Conservation (phyloP, 805 yeast species). For the Saccharomycopsis fibuligera region DNA sequence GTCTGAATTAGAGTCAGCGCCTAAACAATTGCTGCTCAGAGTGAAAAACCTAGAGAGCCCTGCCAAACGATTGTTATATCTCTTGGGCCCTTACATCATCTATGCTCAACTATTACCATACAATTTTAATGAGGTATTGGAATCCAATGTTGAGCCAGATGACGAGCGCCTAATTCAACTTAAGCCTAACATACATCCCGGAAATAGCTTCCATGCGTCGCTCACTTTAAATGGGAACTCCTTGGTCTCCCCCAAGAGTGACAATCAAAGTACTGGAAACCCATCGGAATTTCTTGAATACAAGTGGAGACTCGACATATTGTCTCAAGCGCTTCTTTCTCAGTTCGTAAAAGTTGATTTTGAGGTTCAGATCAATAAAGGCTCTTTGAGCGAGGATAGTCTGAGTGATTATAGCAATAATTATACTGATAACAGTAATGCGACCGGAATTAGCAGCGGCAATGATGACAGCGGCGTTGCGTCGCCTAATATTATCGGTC, state of each 20-base stretch:
- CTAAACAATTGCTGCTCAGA: constrained; percentile 31
- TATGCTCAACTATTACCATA: constrained; percentile 75
- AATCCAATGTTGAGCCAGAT: constrained; percentile 33
- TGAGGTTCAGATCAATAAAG: constrained; percentile 48
- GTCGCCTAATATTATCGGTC: no score
- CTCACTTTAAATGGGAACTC: constrained; percentile 45
- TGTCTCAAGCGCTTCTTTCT: constrained; percentile 73
- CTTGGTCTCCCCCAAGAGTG: constrained; percentile 29
- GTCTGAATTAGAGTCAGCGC: constrained; percentile 3
- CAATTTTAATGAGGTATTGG: constrained; percentile 49
- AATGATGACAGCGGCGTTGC: neutral
- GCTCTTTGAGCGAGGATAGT: no score
- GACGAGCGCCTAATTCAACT: constrained; percentile 35
- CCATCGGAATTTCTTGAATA: neutral
- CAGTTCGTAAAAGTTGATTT: constrained; percentile 62
- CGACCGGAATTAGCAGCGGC: neutral
- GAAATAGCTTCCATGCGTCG: constrained; percentile 55
- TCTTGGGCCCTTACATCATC: constrained; percentile 83
- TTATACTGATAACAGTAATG: neutral
- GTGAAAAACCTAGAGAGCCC: constrained; percentile 68
- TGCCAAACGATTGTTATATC: constrained; percentile 71
- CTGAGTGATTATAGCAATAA: neutral
- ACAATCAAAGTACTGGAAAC: constrained; percentile 27
- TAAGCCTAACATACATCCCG: constrained; percentile 59
- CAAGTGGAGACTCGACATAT: constrained; percentile 71